Evolutionary conservation across 495 filamentous ascomycete species (phyloP), one percentile per base, ranked within the genome.

Genomic region (Penicillium diatomitis): DNA sequence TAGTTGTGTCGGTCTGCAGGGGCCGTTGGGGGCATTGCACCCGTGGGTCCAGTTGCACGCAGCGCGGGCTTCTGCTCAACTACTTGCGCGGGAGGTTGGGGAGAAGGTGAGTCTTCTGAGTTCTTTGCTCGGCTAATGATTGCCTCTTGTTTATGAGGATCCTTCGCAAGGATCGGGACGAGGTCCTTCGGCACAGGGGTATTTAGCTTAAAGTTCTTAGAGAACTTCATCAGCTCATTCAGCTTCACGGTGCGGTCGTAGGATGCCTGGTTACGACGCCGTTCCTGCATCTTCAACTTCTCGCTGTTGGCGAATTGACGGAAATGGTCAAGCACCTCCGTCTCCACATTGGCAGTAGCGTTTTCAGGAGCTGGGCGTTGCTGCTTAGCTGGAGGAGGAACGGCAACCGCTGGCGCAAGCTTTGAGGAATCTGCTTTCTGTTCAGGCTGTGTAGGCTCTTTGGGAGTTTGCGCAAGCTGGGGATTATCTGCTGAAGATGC

Each of bases 81-180:
- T 4, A 60, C 29, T 20, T 53, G 56, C 8, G 67, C 48, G 32
- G 57, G 46, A 30, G 65, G 50, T 43, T 76, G 68, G 46, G 58
- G 49, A n/a, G 67, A 49, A 11, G 79, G 69, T 54, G 86, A 82
- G 44, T 82, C 77, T 6, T 73, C 65, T 29, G 88, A 80, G 51
- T 73, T 72, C 48, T 84, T 77, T 3, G 87, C 88, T 58, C 88
- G 91, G 61, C 89, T 83, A 51, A 96, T 83, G 53, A 99, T 97
- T 62, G 86, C 79, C 53, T 88, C 80, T 68, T 99, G 92, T 70
- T 96, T 97, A 39, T 70, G 73, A 20, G 86, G 87, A 62, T 99
- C 92, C 62, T 97, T 99, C 20, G 92, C 90, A 38, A 99, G 83
- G 52, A 99, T 99, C 3, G 87, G 82, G 27, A 99, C 87, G 41